Conservation (phyloP, 2,329 filamentous ascomycete species). For the Acarospora socialis region DNA sequence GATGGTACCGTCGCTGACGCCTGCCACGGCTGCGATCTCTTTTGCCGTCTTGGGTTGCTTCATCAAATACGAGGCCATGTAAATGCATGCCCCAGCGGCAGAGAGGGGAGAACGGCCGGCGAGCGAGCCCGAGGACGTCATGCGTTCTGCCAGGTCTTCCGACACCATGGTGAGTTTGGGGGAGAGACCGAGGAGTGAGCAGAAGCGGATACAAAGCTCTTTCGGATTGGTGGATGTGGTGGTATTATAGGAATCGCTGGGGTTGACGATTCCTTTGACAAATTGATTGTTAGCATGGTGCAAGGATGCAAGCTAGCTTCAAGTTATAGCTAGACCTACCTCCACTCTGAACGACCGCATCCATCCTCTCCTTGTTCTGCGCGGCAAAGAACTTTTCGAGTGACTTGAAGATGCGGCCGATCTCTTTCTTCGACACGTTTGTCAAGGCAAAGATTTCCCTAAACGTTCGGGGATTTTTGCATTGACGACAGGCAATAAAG, state of each 20-base stretch:
- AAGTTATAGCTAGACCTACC: constrained; percentile 29
- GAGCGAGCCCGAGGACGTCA: constrained; percentile 62
- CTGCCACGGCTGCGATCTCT: constrained; percentile 69
- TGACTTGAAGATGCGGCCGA: constrained; percentile 86
- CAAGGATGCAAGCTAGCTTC: constrained; percentile 10
- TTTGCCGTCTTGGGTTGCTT: constrained; percentile 66
- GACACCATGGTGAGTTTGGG: constrained; percentile 69
- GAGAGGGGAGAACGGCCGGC: constrained; percentile 89
- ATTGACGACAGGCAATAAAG: constrained; percentile 92
- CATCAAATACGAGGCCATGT: constrained; percentile 83
- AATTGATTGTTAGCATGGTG: not conserved
- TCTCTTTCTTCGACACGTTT: constrained; percentile 91
- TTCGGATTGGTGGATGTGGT: constrained; percentile 66
- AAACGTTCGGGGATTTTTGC: constrained; percentile 76
- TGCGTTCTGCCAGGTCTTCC: constrained; percentile 61
- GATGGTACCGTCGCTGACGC: constrained; percentile 93
- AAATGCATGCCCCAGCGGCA: constrained; percentile 89
- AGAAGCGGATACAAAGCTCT: constrained; percentile 80
- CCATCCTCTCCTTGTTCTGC: constrained; percentile 47
- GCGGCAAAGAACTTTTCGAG: constrained; percentile 77
- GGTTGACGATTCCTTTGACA: constrained; percentile 17
- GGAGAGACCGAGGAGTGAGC: constrained; percentile 63
- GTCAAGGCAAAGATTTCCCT: constrained; percentile 89
- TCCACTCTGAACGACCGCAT: constrained; percentile 36
- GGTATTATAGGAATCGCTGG: constrained; percentile 50